Conservation (phyloP, 208 protist species). For the Crithidia expoeki region DNA sequence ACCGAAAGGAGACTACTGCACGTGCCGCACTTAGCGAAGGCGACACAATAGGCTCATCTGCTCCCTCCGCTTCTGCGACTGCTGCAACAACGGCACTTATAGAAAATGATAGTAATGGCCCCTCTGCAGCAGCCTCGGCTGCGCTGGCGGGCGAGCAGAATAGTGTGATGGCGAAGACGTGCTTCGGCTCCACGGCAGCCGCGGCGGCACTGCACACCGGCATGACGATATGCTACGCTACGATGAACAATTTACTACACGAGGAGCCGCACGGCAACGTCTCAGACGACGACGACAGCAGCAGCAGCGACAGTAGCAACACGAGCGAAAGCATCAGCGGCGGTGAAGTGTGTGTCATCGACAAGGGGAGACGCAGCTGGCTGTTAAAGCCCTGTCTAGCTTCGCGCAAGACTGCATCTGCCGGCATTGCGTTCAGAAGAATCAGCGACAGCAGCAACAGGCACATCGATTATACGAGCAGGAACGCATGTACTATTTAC, state of each 20-base stretch:
- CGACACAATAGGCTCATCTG: too few relatives aligned
- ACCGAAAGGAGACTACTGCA: background rate
- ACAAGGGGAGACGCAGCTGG: too few relatives aligned
- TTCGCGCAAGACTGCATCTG: too few relatives aligned
- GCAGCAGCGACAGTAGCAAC: conserved; percentile 9
- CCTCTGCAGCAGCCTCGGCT: background rate
- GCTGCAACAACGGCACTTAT: too few relatives aligned
- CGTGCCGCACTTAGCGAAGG: background rate
- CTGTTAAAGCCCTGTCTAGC: too few relatives aligned
- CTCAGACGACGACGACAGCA: conserved; percentile 3
- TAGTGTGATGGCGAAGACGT: conserved; percentile 20
- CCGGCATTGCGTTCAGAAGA: background rate
- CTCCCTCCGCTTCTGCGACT: too few relatives aligned
- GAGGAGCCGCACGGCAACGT: conserved; percentile 5
- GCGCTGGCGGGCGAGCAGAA: conserved; percentile 4
- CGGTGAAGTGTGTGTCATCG: too few relatives aligned
- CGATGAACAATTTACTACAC: conserved; percentile 25
- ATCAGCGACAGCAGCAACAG: conserved; percentile 4
- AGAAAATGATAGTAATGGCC: background rate
- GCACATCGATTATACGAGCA: too few relatives aligned
- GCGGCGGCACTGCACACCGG: conserved; percentile 28
- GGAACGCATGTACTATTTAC: conserved; percentile 7
- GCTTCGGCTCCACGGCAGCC: conserved; percentile 27
- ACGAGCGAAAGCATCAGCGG: background rate
- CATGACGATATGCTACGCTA: conserved; percentile 30